Percentiles rank a stretch among this genome's conserved stretches.
phyloP scores from a whole-genome alignment of 2,329 filamentous ascomycete species.

The Rhinocladiella mackenziei region DNA sequence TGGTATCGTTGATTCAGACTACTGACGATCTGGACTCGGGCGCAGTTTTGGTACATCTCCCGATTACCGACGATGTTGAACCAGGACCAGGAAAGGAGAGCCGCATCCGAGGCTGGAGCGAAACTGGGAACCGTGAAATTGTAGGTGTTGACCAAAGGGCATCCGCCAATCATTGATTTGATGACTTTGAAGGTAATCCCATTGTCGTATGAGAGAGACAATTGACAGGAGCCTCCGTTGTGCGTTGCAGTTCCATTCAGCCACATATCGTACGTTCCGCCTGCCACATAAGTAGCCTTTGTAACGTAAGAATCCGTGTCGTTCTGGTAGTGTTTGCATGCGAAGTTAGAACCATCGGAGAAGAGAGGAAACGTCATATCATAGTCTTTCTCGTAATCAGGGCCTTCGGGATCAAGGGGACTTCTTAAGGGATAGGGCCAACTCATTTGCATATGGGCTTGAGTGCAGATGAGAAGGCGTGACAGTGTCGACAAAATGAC shows the following conservation, averaged over 20 bases:
- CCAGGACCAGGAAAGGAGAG: conserved; percentile 72
- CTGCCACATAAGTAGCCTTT: conserved; percentile 60
- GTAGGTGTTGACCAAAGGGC: conserved; percentile 52
- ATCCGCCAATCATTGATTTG: conserved; percentile 59
- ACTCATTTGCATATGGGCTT: conserved; percentile 54
- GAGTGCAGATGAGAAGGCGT: conserved; percentile 22
- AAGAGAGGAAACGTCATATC: conserved; percentile 66
- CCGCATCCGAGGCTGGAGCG: conserved; percentile 54
- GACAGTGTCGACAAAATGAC: conserved; percentile 14
- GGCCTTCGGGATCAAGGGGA: conserved; percentile 45
- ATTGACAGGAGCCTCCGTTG: conserved; percentile 71
- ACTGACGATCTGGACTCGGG: conserved; percentile 58
- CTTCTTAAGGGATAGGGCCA: conserved; percentile 53
- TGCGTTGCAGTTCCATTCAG: conserved; percentile 62
- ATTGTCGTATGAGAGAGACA: conserved; percentile 68
- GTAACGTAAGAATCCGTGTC: conserved; percentile 44
- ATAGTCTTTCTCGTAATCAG: conserved; percentile 57
- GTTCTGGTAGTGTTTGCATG: conserved; percentile 67
- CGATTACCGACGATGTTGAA: conserved; percentile 73
- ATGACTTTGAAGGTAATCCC: conserved; percentile 67
- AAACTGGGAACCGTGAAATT: conserved; percentile 64
- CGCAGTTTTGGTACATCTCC: conserved; percentile 87
- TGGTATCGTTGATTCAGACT: conserved; percentile 9
- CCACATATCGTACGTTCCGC: conserved; percentile 59
- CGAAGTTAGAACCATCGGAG: conserved; percentile 61